Conservation (phyloP, 2,329 filamentous ascomycete species). For the Cryphonectria carpinicola region DNA sequence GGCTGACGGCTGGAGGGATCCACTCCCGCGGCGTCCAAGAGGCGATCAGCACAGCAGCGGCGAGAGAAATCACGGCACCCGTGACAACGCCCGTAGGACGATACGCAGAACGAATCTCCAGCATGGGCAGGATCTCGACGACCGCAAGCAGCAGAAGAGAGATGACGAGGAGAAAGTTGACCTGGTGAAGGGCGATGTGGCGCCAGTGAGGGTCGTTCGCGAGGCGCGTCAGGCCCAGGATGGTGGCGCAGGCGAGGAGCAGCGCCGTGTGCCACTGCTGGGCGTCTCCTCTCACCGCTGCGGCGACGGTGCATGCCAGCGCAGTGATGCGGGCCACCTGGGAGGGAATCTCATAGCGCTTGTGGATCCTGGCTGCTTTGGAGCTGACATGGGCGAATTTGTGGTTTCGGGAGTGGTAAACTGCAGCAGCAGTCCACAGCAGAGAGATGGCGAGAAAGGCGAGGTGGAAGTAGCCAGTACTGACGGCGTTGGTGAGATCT, state of each 20-base stretch:
- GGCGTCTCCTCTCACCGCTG: slow-evolving; percentile 16
- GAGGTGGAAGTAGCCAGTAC: slow-evolving; percentile 20
- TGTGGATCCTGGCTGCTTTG: slow-evolving; percentile 22
- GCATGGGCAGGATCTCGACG: slow-evolving; percentile 31
- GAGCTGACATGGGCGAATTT: slow-evolving; percentile 3
- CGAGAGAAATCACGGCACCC: slow-evolving; percentile 43
- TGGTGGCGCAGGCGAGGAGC: slow-evolving; percentile 21
- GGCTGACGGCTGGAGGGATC: slow-evolving; percentile 48
- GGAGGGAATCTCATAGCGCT: slow-evolving; percentile 26
- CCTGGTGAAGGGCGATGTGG: slow-evolving; percentile 27
- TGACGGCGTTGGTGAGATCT: slow-evolving; percentile 2
- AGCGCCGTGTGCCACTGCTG: slow-evolving; percentile 22
- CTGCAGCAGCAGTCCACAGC: slow-evolving; percentile 19
- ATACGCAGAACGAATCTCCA: slow-evolving; percentile 29
- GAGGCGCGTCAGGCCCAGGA: slow-evolving; percentile 25
- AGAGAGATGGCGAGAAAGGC: slow-evolving; percentile 21
- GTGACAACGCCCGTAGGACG: slow-evolving; percentile 37
- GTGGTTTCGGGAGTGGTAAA: slow-evolving; percentile 8
- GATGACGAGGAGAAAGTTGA: slow-evolving; percentile 23
- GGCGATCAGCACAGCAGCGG: slow-evolving; percentile 45
- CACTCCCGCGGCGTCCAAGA: slow-evolving; percentile 54
- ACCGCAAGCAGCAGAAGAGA: slow-evolving; percentile 23
- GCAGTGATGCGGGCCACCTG: slow-evolving; percentile 21
- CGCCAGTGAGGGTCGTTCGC: slow-evolving; percentile 23
- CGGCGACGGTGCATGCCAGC: slow-evolving; percentile 19